These are phyloP conservation scores for Diaporthe citrichinensis DNA, from an alignment of 2,329 filamentous ascomycete genomes.

Conservation along the genomic window DNA sequence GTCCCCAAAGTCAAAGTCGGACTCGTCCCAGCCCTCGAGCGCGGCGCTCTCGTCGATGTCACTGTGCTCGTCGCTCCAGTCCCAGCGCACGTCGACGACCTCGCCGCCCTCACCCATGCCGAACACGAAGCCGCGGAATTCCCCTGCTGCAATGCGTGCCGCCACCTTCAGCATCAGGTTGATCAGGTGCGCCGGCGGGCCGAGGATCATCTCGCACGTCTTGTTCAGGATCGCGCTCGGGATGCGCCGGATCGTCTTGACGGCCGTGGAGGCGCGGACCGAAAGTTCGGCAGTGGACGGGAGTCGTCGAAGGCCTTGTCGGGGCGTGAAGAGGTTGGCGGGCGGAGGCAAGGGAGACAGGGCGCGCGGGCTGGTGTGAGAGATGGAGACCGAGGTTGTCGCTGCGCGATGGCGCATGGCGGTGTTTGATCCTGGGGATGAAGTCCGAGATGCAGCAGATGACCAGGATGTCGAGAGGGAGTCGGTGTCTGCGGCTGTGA, in stretches of 20 bases:
- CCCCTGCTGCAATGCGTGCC: constrained; percentile 76
- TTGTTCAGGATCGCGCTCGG: constrained; percentile 79
- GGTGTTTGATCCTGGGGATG: constrained; percentile 21
- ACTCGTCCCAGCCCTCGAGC: constrained; percentile 62
- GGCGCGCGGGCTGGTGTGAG: constrained; percentile 62
- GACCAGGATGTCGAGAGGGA: constrained; percentile 47
- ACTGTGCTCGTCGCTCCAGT: constrained; percentile 59
- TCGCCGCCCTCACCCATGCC: constrained; percentile 68
- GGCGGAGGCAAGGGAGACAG: constrained; percentile 78
- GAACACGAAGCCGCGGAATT: constrained; percentile 73
- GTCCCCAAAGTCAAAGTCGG: constrained; percentile 60
- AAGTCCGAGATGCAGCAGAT: constrained; percentile 38
- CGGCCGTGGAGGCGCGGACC: constrained; percentile 52
- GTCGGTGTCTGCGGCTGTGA: constrained; percentile 39
- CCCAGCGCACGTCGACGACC: constrained; percentile 71
- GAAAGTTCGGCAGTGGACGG: constrained; percentile 34
- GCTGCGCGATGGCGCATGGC: constrained; percentile 65
- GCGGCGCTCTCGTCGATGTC: constrained; percentile 66
- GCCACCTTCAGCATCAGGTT: constrained; percentile 86
- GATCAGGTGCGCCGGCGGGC: constrained; percentile 85
- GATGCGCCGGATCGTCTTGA: constrained; percentile 65
- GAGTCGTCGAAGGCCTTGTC: constrained; percentile 44
- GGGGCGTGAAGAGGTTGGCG: constrained; percentile 74
- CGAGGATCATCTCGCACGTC: constrained; percentile 81
- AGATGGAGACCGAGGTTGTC: constrained; percentile 64